A percentile compares a stretch with the other conserved stretches of the same genome.
phyloP scores from a whole-genome alignment of 2,329 filamentous ascomycete genomes.

The Cladophialophora yegresii region DNA sequence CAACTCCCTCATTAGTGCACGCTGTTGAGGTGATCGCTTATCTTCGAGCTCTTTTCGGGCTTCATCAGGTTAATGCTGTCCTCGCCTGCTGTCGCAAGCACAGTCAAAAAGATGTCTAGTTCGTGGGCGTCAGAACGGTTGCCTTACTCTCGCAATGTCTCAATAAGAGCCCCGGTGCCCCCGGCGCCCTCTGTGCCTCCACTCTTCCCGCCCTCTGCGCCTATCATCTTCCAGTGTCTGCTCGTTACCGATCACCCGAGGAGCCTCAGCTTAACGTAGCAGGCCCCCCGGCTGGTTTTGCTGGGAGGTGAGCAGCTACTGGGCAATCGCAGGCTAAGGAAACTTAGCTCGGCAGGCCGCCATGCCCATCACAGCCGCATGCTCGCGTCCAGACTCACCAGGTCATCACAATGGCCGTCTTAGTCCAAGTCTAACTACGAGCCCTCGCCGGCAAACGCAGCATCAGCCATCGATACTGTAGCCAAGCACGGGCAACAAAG shows the following conservation, averaged over 20 bases:
- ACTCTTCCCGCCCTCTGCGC: neutral
- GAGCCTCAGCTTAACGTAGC: neutral
- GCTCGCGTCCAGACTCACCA: slow-evolving; percentile 1
- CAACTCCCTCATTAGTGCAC: neutral
- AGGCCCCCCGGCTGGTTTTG: neutral
- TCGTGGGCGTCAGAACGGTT: neutral
- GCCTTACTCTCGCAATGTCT: neutral
- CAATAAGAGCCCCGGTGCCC: neutral
- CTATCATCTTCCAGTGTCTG: neutral
- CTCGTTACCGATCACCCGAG: neutral
- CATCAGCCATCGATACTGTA: neutral
- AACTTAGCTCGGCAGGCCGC: neutral
- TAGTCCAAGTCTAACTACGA: neutral
- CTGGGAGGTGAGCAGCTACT: neutral
- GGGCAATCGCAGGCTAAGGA: neutral
- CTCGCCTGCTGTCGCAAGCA: neutral
- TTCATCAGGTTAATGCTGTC: neutral
- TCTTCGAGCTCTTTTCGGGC: neutral
- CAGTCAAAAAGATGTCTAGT: neutral
- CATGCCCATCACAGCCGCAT: slow-evolving; percentile 1
- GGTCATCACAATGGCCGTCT: neutral
- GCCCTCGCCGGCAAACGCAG: neutral
- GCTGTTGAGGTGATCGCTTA: neutral
- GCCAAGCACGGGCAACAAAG: slow-evolving; percentile 1
- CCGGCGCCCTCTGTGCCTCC: neutral